phyloP scores from a whole-genome alignment of 176 grass and related monocot species.

The Metroxylon sagu region DNA sequence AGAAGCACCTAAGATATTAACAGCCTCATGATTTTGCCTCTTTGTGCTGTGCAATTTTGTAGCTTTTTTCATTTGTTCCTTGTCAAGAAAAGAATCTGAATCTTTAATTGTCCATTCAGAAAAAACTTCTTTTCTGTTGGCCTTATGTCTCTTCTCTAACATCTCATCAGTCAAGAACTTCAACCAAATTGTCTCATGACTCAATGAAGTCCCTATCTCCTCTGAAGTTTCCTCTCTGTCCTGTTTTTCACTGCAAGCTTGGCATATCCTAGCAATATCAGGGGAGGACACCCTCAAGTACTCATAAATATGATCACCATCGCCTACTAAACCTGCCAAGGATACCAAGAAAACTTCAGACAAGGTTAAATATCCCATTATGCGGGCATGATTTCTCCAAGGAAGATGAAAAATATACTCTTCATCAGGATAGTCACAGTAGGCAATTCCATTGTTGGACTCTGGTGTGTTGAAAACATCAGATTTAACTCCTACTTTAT shows the following conservation, averaged over 20 bases:
- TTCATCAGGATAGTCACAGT: constrained; percentile 21
- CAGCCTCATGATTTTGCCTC: not conserved
- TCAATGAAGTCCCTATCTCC: constrained; percentile 12
- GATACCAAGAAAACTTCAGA: constrained; percentile 79
- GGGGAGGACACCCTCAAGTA: constrained; percentile 28
- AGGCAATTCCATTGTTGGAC: constrained; percentile 13
- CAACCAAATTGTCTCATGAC: constrained; percentile 36
- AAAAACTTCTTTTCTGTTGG: constrained; percentile 18
- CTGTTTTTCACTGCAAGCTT: constrained; percentile 5
- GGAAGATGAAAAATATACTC: constrained; percentile 19
- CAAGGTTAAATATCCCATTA: constrained; percentile 67
- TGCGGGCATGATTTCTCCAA: constrained; percentile 34
- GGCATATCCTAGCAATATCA: constrained; percentile 12
- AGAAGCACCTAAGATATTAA: constrained; percentile 19
- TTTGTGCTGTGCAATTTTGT: not conserved
- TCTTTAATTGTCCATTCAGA: constrained; percentile 19
- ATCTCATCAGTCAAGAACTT: constrained; percentile 56
- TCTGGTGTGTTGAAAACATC: constrained; percentile 10
- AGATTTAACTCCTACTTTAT: constrained; percentile 16
- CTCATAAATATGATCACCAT: constrained; percentile 75
- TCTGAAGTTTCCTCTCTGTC: constrained; percentile 14
- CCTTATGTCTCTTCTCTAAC: constrained; percentile 32
- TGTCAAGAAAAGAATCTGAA: too few relatives aligned
- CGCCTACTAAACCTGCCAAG: constrained; percentile 61
- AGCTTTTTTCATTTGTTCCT: too few relatives aligned